Conservation (phyloP, 2,329 filamentous ascomycete species). For the Claviceps pazoutovae region DNA sequence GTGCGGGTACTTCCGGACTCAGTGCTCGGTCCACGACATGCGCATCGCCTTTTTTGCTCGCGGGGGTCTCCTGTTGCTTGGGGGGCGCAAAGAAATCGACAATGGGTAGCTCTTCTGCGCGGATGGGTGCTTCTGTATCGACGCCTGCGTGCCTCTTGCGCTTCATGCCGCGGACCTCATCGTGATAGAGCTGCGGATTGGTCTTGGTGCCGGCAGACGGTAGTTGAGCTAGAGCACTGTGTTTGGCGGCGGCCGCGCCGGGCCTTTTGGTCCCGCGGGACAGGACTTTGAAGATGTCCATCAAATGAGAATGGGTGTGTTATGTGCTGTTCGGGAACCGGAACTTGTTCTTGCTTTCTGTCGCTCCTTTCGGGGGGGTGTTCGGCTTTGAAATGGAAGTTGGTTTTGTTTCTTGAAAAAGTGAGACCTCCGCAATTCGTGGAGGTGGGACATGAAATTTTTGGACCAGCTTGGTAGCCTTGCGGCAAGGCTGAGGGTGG, state of each 20-base stretch:
- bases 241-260: conserved; percentile 14
- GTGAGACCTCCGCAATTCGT: background rate
- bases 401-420: background rate
- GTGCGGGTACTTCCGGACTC: conserved; percentile 11
- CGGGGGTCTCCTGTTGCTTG: conserved; percentile 22
- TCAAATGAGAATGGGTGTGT: conserved; percentile 15
- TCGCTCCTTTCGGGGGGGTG: background rate
- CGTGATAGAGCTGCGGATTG: conserved; percentile 59
- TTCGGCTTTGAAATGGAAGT: too few relatives aligned
- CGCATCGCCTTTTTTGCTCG: conserved; percentile 17
- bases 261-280: conserved; percentile 52
- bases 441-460: conserved; percentile 6
- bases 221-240: conserved; percentile 28
- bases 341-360: background rate
- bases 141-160: conserved; percentile 33
- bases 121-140: conserved; percentile 18
- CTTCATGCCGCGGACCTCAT: conserved; percentile 37
- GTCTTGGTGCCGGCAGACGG: conserved; percentile 50
- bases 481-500: conserved; percentile 12
- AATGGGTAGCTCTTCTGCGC: conserved; percentile 26
- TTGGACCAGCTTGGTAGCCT: conserved; percentile 6
- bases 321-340: background rate
- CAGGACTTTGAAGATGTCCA: conserved; percentile 63
- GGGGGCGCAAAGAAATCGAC: conserved; percentile 45
- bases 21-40: conserved; percentile 13